Base-by-base conservation (phyloP, 768 basidiomycete genomes). In the Xanthoconium stramineum region DNA sequence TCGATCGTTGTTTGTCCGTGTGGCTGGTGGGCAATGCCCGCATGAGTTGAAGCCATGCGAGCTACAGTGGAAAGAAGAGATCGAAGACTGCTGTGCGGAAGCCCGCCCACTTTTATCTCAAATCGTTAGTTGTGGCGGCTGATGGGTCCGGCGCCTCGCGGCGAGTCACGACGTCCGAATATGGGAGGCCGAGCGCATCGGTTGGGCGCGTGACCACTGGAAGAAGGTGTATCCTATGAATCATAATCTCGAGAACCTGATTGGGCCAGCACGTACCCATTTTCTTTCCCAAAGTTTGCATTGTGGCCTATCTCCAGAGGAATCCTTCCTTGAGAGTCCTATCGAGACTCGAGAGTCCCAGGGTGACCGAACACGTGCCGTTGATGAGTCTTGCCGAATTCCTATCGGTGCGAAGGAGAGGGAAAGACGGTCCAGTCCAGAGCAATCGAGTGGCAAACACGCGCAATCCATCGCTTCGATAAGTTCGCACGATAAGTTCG, bases 11-110 rank as follows among this genome's bases (percentile, higher is more conserved):
- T 39, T 38, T 64, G 50, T 38, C 70, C 69, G 12, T 43, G 52
- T 3, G 65, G 61, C 40, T 67, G 69, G 56, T 76, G 65, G 9
- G 66, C 64, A 28, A 77, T 72, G 32, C 76, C 76, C 30, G 59
- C 4, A 35, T 40, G 53, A 5, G 44, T 32, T 17, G 59, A 55
- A 36, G 61, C 5, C 68, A 70, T 69, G 48, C 2, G 2, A 15
- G 57, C n/a, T 38, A 28, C 30, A n/a, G 44, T 24, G 44, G 38
- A 15, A 3, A 24, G 47, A 40, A 42, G 50, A 47, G 38, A 20
- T 5, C n/a, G 2, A 44, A 5, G 6, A 29, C 14, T 57, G 50
- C 65, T 65, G 60, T 56, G 42, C 0, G 33, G 29, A 53, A 6
- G 17, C 6, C 30, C 19, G 24, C 42, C 30, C 37, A 11, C 47